phyloP scores from a whole-genome alignment of 768 basidiomycete genomes.

The Bullera alba region DNA sequence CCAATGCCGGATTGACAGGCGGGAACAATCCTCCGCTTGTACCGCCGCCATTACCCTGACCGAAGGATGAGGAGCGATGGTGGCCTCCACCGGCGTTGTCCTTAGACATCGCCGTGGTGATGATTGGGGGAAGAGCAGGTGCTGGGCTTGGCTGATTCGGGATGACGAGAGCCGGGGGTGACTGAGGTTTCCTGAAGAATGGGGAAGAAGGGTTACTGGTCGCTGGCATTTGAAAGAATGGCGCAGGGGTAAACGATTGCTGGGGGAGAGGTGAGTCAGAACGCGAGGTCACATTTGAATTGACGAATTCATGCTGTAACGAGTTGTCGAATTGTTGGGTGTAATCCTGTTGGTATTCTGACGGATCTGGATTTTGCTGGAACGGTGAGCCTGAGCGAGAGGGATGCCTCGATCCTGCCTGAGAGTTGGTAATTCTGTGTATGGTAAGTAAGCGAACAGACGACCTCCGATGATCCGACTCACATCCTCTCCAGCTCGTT shows the following conservation, averaged over 20 bases:
- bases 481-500: constrained; percentile 13
- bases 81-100: neutral
- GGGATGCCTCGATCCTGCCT: constrained; percentile 5
- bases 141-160: constrained; percentile 25
- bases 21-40: constrained; percentile 18
- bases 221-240: no score
- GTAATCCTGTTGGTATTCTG: no score
- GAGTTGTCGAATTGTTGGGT: neutral
- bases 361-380: no score
- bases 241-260: no score
- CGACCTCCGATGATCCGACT: neutral
- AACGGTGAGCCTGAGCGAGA: constrained; percentile 4
- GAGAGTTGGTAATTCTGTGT: constrained; percentile 2
- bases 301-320: neutral
- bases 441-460: constrained; percentile 2
- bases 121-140: constrained; percentile 29
- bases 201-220: constrained; percentile 15
- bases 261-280: constrained; percentile 18
- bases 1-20: constrained; percentile 32
- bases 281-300: constrained; percentile 10
- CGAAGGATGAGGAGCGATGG: constrained; percentile 7
- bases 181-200: constrained; percentile 32
- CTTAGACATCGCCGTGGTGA: constrained; percentile 11
- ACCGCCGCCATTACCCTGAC: constrained; percentile 1
- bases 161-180: constrained; percentile 37